Evolutionary conservation across 108 stramenopile species (phyloP).

Genomic region (Cyclotella cryptica): DNA sequence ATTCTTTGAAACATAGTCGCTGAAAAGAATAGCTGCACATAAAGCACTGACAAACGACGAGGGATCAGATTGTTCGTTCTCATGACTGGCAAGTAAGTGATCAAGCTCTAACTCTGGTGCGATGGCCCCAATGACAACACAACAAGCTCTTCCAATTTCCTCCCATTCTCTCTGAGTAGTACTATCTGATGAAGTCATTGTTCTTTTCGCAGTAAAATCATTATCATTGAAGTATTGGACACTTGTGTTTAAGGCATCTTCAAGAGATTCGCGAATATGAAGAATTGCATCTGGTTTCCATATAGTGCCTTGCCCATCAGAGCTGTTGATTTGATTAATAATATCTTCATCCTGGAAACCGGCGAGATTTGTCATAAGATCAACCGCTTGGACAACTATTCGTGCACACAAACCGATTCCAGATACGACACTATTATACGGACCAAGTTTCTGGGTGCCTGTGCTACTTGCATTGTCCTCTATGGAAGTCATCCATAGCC

Average conservation of each 20-base stretch:
- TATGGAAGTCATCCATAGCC: conserved; percentile 31
- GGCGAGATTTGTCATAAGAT: conserved; percentile 41
- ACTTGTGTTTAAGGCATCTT: conserved; percentile 51
- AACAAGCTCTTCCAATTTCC: conserved; percentile 38
- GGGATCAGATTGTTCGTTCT: conserved; percentile 2
- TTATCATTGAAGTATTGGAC: conserved; percentile 39
- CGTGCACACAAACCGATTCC: conserved; percentile 26
- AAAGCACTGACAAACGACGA: conserved; percentile 32
- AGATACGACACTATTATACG: background rate
- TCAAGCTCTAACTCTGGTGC: conserved; percentile 48
- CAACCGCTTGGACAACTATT: conserved; percentile 39
- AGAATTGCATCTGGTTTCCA: conserved; percentile 45
- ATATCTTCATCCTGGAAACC: conserved; percentile 28
- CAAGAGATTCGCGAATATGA: conserved; percentile 42
- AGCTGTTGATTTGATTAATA: background rate
- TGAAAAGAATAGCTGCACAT: conserved; percentile 21
- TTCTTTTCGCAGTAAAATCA: background rate
- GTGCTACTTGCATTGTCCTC: conserved; percentile 1
- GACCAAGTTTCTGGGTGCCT: too few species aligned
- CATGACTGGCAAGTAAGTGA: conserved; percentile 17
- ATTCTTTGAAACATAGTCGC: conserved; percentile 20
- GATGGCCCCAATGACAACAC: conserved; percentile 40
- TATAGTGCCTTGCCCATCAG: background rate
- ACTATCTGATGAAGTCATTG: background rate
- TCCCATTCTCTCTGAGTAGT: background rate